Conservation (phyloP, 768 basidiomycete species). For the Lactarius sanguifluus region DNA sequence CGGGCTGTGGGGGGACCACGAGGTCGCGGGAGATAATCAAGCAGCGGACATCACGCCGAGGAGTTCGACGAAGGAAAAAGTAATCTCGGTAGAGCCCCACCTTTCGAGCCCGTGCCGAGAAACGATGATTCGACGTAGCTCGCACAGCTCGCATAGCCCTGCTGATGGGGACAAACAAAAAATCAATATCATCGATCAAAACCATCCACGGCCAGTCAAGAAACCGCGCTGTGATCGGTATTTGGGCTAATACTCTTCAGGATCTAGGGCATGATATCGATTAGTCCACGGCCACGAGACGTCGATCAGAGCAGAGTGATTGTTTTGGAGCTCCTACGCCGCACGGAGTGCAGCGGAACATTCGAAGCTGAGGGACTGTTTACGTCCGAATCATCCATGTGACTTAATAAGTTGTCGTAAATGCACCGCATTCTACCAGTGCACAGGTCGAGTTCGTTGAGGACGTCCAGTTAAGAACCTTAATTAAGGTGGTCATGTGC, state of each 20-base stretch:
- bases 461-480: neutral
- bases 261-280: neutral
- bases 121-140: too few species aligned
- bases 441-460: neutral
- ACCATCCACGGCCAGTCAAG: neutral
- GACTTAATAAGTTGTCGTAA: neutral
- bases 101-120: too few species aligned
- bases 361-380: neutral
- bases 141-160: slow-evolving; percentile 5
- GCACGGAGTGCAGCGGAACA: neutral
- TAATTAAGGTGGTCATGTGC: neutral
- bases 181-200: slow-evolving; percentile 20
- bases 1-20: neutral
- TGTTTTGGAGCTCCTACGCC: neutral
- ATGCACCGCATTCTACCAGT: neutral
- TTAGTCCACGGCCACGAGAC: neutral
- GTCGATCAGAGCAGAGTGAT: neutral
- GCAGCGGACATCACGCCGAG: neutral
- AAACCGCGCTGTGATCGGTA: neutral
- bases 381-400: neutral
- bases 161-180: slow-evolving; percentile 3
- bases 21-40: neutral
- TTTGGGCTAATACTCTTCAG: neutral
- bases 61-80: neutral
- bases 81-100: neutral